A percentile compares a stretch with the other conserved stretches of the same genome.
These are phyloP conservation scores for Diaporthe citriasiana DNA, from an alignment of 2,329 filamentous ascomycete genomes.

Conservation along the genomic window DNA sequence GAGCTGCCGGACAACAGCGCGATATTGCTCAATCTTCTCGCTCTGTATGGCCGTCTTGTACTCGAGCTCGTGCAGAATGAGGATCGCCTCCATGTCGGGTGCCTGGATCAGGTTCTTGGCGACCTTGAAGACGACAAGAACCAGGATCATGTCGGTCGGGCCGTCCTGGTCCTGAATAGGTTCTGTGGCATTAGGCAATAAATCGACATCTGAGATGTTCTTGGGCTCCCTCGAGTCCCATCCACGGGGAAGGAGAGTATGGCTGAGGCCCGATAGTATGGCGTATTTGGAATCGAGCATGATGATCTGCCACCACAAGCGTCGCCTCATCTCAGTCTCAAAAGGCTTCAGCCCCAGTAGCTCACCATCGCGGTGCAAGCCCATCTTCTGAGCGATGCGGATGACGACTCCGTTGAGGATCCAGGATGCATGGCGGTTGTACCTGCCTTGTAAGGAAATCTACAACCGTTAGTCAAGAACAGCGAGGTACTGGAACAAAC, in stretches of 20 bases:
- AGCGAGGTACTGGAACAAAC: not conserved
- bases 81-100: conserved; percentile 63
- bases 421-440: conserved; percentile 72
- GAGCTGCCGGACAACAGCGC: conserved; percentile 57
- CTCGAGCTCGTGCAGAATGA: conserved; percentile 60
- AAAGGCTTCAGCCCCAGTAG: conserved; percentile 70
- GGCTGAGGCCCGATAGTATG: conserved; percentile 69
- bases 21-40: conserved; percentile 59
- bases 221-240: conserved; percentile 70
- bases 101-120: conserved; percentile 64
- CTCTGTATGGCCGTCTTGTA: conserved; percentile 46
- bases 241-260: conserved; percentile 63
- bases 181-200: conserved; percentile 67
- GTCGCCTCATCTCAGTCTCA: conserved; percentile 76
- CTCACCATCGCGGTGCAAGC: conserved; percentile 74
- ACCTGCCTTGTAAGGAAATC: conserved; percentile 70
- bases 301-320: conserved; percentile 77
- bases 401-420: conserved; percentile 72
- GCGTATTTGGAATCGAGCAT: conserved; percentile 71
- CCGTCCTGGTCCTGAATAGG: conserved; percentile 66
- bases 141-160: conserved; percentile 73
- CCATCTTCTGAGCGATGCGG: conserved; percentile 77
- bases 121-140: conserved; percentile 64
- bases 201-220: conserved; percentile 72
- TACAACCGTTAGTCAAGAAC: conserved; percentile 48